Base-by-base conservation (phyloP, 345 rosid species). In the Noccaea bulbosa region DNA sequence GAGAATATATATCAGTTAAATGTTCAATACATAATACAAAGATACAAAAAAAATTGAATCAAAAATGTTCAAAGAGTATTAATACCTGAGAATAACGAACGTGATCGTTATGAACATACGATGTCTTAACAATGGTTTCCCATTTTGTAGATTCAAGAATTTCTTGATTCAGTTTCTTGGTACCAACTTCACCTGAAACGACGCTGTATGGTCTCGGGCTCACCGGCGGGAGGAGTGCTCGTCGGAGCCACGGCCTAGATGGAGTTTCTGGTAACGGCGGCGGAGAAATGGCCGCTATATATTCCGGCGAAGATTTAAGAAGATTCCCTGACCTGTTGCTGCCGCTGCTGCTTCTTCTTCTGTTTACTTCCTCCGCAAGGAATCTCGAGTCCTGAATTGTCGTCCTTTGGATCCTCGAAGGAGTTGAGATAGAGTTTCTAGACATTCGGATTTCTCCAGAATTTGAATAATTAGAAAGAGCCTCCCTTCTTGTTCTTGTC, bases 61-160 rank as follows among this genome's bases (percentile, higher is more conserved):
- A 6, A 41, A 40, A 20, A 56, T 15, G 39, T 44, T 43, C 12
- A 33, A 34, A 52, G 53, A 35, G 44, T 74, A 16, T 14, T 24
- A 67, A 44, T 86, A 93, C 97, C 97, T 94, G 90, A 14, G 99
- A 91, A 71, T 86, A 91, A 33, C 97, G 96, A 20, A 74, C 80
- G 51, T 88, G 96, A 76, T 94, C 93, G 51, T 86, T 87, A 61
- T 82, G 96, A 69, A 76, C 77, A 58, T 84, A 74, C 0, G 97
- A 94, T 53, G 96, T 85, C 72, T 94, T 94, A 8, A 94, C 97
- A 41, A 94, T 94, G n/a, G 88, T 91, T 81, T 94, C 99, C 99
- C 99, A 94, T 81, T 84, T 94, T 71, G 90, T 58, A 47, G 67
- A 69, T 3, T 78, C 75, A 47, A 83, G 44, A 47, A 78, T 27